Evolutionary conservation across 2,329 filamentous ascomycete species (phyloP).

Genomic region (Nemania diffusa): DNA sequence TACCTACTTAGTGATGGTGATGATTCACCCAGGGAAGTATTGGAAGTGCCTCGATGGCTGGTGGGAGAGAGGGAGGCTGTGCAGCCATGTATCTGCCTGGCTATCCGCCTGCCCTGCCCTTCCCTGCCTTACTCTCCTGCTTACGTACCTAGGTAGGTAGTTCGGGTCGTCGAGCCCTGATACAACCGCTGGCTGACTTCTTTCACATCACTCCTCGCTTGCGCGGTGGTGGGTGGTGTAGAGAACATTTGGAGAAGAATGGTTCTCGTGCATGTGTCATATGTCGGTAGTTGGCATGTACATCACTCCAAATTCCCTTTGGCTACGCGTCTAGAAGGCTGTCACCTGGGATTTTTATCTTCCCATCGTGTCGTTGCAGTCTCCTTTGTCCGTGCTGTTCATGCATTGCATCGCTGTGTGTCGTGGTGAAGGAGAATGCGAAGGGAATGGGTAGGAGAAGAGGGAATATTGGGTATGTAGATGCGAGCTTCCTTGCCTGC

Average conservation of each 20-base stretch:
- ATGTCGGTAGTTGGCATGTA: constrained; percentile 10
- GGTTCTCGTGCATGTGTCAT: constrained; percentile 9
- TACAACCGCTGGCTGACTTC: constrained; percentile 3
- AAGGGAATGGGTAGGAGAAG: not conserved
- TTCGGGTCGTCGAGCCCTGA: not conserved
- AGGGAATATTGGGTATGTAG: constrained; percentile 11
- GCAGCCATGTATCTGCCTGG: not conserved
- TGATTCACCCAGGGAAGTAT: not conserved
- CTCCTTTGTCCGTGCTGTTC: constrained; percentile 3
- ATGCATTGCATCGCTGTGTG: constrained; percentile 13
- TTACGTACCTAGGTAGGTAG: too few relatives aligned
- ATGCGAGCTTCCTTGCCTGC: constrained; percentile 11
- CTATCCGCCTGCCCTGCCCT: not conserved
- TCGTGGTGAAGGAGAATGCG: not conserved
- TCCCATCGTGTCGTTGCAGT: not conserved
- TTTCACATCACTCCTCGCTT: not conserved
- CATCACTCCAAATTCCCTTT: constrained; percentile 15
- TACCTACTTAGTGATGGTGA: not conserved
- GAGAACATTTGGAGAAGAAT: constrained; percentile 7
- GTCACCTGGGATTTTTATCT: not conserved
- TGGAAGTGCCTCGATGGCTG: not conserved
- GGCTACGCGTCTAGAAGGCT: not conserved
- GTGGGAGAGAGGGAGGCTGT: not conserved
- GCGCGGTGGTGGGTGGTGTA: too few relatives aligned
- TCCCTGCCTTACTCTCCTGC: not conserved